Conservation (phyloP, 345 rosid species). For the Sisymbrium irio region DNA sequence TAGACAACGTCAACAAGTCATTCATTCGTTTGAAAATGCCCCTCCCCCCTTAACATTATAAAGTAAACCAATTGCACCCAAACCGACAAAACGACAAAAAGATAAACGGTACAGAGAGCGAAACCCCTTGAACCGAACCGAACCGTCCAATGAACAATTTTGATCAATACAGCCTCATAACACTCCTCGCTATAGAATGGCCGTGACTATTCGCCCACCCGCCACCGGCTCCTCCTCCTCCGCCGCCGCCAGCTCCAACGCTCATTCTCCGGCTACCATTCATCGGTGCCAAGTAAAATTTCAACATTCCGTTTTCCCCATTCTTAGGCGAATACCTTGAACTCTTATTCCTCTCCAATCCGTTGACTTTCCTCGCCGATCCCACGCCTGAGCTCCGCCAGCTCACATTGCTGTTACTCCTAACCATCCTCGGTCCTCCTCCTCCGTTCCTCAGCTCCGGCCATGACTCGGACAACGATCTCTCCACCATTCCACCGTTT, state of each 20-base stretch:
- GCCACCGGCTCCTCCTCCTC: constrained; percentile 31
- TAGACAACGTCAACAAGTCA: constrained; percentile 20
- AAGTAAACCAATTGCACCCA: constrained; percentile 37
- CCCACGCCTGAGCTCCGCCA: constrained; percentile 74
- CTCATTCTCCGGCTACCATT: constrained; percentile 49
- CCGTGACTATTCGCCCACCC: constrained; percentile 69
- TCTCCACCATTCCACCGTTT: constrained; percentile 68
- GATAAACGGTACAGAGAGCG: constrained; percentile 11
- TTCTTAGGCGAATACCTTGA: constrained; percentile 76
- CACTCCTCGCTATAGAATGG: constrained; percentile 86
- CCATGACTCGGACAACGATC: constrained; percentile 96
- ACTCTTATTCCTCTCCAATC: constrained; percentile 73
- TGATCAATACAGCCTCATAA: constrained; percentile 75
- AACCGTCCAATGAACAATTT: constrained; percentile 31
- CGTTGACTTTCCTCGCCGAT: constrained; percentile 50
- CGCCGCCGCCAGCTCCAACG: constrained; percentile 19
- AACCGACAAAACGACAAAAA: constrained; percentile 17
- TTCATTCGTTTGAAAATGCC: constrained; percentile 17
- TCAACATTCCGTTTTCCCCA: constrained; percentile 71
- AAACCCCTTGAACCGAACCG: constrained; percentile 15
- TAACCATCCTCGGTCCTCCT: constrained; percentile 63
- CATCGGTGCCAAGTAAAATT: constrained; percentile 76
- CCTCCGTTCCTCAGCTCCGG: constrained; percentile 67
- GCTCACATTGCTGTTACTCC: constrained; percentile 98
- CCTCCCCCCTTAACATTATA: constrained; percentile 25